phyloP scores from a whole-genome alignment of 345 rosid genomes.

The Carallia pectinifolia region DNA sequence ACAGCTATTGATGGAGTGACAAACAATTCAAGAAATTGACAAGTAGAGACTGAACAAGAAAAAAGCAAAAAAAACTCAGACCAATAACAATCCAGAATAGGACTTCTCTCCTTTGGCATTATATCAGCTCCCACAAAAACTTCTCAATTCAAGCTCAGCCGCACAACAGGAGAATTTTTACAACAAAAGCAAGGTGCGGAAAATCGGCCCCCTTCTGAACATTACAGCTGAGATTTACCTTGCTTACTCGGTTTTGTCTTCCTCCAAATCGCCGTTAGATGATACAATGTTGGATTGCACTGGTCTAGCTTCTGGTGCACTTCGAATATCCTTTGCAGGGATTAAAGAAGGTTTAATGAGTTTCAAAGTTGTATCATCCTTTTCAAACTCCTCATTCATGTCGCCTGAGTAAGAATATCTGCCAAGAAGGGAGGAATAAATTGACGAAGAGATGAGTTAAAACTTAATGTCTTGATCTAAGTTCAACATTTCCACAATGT shows the following conservation, averaged over 20 bases:
- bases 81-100: neutral
- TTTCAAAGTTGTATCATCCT: slow-evolving; percentile 63
- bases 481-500: neutral
- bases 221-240: slow-evolving; percentile 11
- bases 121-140: neutral
- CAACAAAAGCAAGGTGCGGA: slow-evolving; percentile 13
- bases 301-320: slow-evolving; percentile 47
- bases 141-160: neutral
- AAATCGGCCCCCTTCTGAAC: slow-evolving; percentile 4
- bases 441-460: neutral
- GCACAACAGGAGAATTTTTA: neutral
- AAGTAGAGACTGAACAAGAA: neutral
- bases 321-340: slow-evolving; percentile 52
- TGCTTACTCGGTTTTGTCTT: slow-evolving; percentile 77
- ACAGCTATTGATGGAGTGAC: neutral
- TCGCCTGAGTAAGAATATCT: slow-evolving; percentile 86
- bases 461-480: neutral
- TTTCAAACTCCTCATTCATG: slow-evolving; percentile 65
- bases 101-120: neutral
- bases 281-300: slow-evolving; percentile 32
- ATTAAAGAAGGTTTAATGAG: slow-evolving; percentile 67
- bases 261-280: slow-evolving; percentile 53
- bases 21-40: neutral
- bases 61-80: neutral
- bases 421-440: slow-evolving; percentile 9